Conservation (phyloP, 441 rosid genomes). For the Corymbia citriodora region DNA sequence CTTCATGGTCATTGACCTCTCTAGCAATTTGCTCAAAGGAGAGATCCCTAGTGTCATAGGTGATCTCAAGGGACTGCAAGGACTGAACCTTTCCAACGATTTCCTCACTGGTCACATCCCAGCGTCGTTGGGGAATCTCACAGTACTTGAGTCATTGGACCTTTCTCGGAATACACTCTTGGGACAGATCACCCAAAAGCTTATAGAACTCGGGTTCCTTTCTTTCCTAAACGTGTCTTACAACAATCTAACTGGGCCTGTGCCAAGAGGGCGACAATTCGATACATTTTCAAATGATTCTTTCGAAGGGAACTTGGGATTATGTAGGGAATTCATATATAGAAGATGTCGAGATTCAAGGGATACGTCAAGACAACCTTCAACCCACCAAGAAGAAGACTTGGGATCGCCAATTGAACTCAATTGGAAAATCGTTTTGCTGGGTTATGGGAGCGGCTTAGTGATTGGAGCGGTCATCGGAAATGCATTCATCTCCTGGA, state of each 20-base stretch:
- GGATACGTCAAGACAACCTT: accelerated
- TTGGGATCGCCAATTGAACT: background rate
- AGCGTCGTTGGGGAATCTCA: too few species aligned
- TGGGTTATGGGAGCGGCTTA: background rate
- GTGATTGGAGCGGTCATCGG: background rate
- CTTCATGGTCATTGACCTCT: background rate
- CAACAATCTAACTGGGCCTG: accelerated
- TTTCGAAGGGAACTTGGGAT: background rate
- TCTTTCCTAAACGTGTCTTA: background rate
- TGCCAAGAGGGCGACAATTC: background rate
- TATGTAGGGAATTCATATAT: background rate
- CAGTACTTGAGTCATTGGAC: too few species aligned
- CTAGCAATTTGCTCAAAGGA: background rate
- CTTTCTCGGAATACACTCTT: accelerated
- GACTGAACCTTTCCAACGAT: accelerated
- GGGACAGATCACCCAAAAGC: accelerated
- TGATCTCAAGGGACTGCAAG: accelerated
- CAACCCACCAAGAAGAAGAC: background rate
- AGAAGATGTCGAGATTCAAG: accelerated
- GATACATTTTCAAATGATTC: accelerated
- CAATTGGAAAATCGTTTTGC: background rate
- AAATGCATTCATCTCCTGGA: background rate
- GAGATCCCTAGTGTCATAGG: accelerated
- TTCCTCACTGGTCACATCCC: too few species aligned
- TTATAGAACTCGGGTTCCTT: too few species aligned